A percentile compares a stretch with the other conserved stretches of the same genome.
Evolutionary conservation across 495 filamentous ascomycete species (phyloP).

Genomic region (Amniculicola lignicola): DNA sequence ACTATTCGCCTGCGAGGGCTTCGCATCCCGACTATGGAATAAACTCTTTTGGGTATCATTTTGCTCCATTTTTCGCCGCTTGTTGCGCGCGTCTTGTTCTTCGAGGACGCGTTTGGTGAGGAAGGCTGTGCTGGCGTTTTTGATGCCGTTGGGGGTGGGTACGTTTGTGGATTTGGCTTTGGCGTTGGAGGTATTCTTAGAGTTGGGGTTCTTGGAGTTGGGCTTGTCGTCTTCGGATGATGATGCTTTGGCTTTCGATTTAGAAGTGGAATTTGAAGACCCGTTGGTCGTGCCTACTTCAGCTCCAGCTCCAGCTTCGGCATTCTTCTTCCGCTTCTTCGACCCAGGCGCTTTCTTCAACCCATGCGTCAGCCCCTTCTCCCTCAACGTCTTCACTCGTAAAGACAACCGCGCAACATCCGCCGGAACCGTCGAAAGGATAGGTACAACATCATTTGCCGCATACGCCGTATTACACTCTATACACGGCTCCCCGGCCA

Average conservation of each 20-base stretch:
- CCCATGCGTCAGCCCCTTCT: constrained; percentile 74
- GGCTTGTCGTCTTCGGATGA: constrained; percentile 21
- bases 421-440: constrained; percentile 66
- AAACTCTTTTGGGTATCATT: constrained; percentile 70
- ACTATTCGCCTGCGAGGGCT: constrained; percentile 47
- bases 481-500: constrained; percentile 50
- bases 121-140: constrained; percentile 78
- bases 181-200: not conserved
- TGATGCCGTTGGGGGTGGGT: constrained; percentile 54
- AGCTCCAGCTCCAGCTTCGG: constrained; percentile 25
- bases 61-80: constrained; percentile 66
- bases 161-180: not conserved
- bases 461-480: constrained; percentile 72
- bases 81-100: constrained; percentile 79
- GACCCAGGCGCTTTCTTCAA: constrained; percentile 73
- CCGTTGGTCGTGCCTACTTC: constrained; percentile 33
- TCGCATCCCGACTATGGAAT: constrained; percentile 56
- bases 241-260: constrained; percentile 1
- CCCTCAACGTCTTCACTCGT: constrained; percentile 63
- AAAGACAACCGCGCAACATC: constrained; percentile 67
- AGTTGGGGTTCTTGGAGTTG: constrained; percentile 6
- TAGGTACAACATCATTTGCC: constrained; percentile 73
- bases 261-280: constrained; percentile 21
- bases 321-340: constrained; percentile 66
- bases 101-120: constrained; percentile 80